A percentile compares a stretch with the other conserved stretches of the same genome.
phyloP scores from a whole-genome alignment of 768 basidiomycete genomes.

The Lactarius pseudohatsudake region DNA sequence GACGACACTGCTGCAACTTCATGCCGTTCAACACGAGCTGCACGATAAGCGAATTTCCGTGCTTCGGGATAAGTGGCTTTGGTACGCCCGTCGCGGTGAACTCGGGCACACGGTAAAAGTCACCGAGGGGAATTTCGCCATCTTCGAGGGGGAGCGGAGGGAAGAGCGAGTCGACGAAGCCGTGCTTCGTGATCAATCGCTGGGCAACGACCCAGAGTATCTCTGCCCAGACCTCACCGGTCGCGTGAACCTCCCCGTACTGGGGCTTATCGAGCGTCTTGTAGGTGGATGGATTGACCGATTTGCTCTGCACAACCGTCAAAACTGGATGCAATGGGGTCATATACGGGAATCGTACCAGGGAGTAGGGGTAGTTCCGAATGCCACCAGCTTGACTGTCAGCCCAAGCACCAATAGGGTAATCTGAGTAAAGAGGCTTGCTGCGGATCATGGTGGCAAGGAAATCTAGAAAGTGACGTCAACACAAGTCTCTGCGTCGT shows the following conservation, averaged over 20 bases:
- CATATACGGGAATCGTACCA: conserved; percentile 36
- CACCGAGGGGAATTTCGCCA: conserved; percentile 62
- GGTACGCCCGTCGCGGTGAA: conserved; percentile 43
- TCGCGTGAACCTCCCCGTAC: conserved; percentile 91
- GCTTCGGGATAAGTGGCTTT: conserved; percentile 74
- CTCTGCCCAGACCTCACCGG: conserved; percentile 96
- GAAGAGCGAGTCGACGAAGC: conserved; percentile 75
- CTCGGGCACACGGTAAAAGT: conserved; percentile 64
- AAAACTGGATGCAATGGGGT: background rate
- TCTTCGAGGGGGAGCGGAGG: conserved; percentile 69
- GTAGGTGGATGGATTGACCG: conserved; percentile 87
- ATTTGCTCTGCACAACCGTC: conserved; percentile 44
- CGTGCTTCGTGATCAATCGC: conserved; percentile 75
- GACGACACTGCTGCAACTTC: conserved; percentile 93
- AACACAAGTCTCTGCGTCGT: background rate
- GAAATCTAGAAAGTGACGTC: conserved; percentile 50
- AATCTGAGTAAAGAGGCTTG: conserved; percentile 70
- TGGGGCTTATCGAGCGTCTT: conserved; percentile 92
- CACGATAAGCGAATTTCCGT: conserved; percentile 84
- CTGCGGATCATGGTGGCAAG: conserved; percentile 86
- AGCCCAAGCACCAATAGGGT: conserved; percentile 94
- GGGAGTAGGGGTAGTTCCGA: conserved; percentile 84
- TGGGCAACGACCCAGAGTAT: conserved; percentile 82
- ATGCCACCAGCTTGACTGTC: conserved; percentile 75
- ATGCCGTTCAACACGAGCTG: conserved; percentile 88